Evolutionary conservation across 176 grass and related monocot genomes (phyloP).

Genomic region (Raddia distichophylla): DNA sequence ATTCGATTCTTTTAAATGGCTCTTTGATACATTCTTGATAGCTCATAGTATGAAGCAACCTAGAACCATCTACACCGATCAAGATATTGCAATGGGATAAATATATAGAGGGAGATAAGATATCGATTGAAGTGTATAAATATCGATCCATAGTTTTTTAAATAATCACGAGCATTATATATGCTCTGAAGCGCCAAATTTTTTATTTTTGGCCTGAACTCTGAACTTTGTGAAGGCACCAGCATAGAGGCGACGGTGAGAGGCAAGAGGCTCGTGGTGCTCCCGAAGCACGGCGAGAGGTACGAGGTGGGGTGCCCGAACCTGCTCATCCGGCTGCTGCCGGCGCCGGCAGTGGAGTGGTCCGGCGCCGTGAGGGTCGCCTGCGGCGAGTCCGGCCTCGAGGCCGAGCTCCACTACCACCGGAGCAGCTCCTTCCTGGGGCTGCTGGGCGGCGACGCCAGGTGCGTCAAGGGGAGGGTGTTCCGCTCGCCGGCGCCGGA

Average conservation of each 20-base stretch:
- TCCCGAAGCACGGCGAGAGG: conserved; percentile 49
- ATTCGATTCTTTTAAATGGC: too few relatives aligned
- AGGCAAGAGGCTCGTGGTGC: conserved; percentile 60
- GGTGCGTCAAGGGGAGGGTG: conserved; percentile 64
- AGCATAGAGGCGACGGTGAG: conserved; percentile 68
- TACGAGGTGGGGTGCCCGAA: conserved; percentile 83
- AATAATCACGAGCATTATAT: too few relatives aligned
- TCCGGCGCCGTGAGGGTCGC: conserved; percentile 56
- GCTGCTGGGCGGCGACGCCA: conserved; percentile 62
- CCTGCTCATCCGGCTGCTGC: conserved; percentile 71
- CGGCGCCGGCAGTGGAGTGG: conserved; percentile 64
- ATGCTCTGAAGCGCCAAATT: too few relatives aligned
- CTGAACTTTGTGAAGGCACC: conserved; percentile 39
- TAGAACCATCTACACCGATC: too few relatives aligned
- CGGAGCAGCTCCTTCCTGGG: conserved; percentile 62
- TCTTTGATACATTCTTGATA: too few relatives aligned
- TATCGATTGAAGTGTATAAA: too few relatives aligned
- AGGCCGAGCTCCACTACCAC: conserved; percentile 64
- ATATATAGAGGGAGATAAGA: too few relatives aligned
- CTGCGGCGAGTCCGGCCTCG: conserved; percentile 66
- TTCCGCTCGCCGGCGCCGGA: conserved; percentile 27
- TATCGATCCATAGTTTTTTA: too few relatives aligned
- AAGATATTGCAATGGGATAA: too few relatives aligned
- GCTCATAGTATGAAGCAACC: too few relatives aligned
- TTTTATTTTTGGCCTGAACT: too few relatives aligned